phyloP scores from a whole-genome alignment of 768 basidiomycete species.

The Saitozyma sp. region DNA sequence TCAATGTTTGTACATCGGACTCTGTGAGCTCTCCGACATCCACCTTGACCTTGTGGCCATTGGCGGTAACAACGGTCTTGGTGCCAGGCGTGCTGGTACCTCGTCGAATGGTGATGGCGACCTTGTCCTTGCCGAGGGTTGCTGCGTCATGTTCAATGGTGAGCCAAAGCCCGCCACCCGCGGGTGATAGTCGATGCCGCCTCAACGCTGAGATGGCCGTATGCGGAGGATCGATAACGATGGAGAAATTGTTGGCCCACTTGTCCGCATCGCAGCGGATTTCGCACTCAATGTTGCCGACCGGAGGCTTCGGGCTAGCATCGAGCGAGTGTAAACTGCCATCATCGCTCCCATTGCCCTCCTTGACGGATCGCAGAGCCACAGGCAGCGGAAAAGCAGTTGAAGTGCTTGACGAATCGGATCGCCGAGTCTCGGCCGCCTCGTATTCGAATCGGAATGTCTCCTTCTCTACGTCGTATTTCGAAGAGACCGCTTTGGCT shows the following conservation, averaged over 20 bases:
- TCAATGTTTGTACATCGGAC: conserved; percentile 75
- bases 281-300: conserved; percentile 74
- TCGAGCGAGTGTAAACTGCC: conserved; percentile 36
- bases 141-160: conserved; percentile 81
- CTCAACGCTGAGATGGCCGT: conserved; percentile 76
- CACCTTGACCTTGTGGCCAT: conserved; percentile 78
- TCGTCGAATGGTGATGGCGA: conserved; percentile 71
- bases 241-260: conserved; percentile 60
- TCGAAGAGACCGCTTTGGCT: conserved; percentile 69
- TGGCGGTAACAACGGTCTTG: conserved; percentile 80
- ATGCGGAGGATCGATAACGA: conserved; percentile 87
- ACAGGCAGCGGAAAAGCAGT: conserved; percentile 44
- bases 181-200: conserved; percentile 78
- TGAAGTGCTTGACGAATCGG: conserved; percentile 42
- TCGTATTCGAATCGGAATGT: conserved; percentile 81
- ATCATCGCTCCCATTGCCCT: conserved; percentile 53
- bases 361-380: conserved; percentile 27
- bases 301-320: conserved; percentile 17
- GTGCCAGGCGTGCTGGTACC: conserved; percentile 58
- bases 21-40: conserved; percentile 88
- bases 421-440: conserved; percentile 52
- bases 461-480: conserved; percentile 84
- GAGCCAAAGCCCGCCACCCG: conserved; percentile 92
- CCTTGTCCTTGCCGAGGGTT: conserved; percentile 73
- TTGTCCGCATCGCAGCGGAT: conserved; percentile 87